Base-by-base conservation (phyloP, 768 basidiomycete species). In the Leccinellum luteum region DNA sequence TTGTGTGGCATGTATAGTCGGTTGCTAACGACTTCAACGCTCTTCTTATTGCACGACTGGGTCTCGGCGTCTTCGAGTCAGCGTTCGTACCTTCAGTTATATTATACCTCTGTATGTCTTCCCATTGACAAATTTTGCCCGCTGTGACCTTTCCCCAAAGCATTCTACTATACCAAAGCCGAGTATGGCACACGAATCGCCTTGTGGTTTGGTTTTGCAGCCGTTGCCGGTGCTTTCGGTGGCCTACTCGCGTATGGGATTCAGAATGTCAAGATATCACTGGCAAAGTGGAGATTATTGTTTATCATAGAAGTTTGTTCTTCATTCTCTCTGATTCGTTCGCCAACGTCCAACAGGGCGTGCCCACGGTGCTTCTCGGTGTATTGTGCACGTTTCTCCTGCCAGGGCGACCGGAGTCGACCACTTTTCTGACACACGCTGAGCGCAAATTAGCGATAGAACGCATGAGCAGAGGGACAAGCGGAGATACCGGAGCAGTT, bases 181-280 rank as follows among this genome's bases (percentile, higher is more conserved):
- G 80, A 81, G 60, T 69, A 76, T 9, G 80, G 81, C 19, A 68
- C 78, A 50, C 78, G 80, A 21, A 55, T 75, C 59, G 79, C 80
- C 17, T 77, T 75, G 60, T 81, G 80, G 77, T 81, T 81, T 61
- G 78, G 79, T 3, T 84, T 82, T 61, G 79, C 82, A 17, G 79
- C 81, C 6, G 76, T 81, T 30, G 78, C 82, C 14, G 80, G 82
- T 41, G 82, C 82, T 50, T 83, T 83, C 48, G 79, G 82, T n/a
- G 82, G 82, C n/a, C 66, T 83, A 28, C 75, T 83, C 28, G 82
- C 82, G 8, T 81, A 78, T 60, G 82, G 78, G 1, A 72, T 83
- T 17, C 78, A 81, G 52, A 70, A 80, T 60, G 71, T 68, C 12
- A 68, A 75, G 58, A 62, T 61, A 28, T 56, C 71, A 10, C 68